A percentile compares a stretch with the other conserved stretches of the same genome.
These are phyloP conservation scores for Geotrichum phurueaensis DNA, from an alignment of 1,139 yeast species.

Conservation along the genomic window DNA sequence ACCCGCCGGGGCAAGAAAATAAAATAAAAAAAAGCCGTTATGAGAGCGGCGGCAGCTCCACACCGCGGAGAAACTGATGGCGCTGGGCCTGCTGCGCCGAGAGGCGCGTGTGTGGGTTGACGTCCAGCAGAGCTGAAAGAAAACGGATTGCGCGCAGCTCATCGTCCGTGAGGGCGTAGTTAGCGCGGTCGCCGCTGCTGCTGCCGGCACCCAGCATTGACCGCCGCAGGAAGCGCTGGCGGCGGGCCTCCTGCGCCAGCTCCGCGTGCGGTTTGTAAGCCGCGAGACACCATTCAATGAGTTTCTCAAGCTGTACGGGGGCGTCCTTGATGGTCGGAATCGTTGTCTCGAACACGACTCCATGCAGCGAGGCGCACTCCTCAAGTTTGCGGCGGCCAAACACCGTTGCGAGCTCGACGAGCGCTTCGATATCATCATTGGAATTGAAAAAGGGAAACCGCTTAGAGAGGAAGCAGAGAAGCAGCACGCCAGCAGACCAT, in stretches of 20 bases:
- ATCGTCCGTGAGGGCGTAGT: conserved; percentile 20
- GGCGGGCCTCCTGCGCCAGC: conserved; percentile 24
- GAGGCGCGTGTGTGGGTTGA: conserved; percentile 52
- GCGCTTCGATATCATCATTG: conserved; percentile 86
- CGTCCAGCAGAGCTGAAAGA: conserved; percentile 47
- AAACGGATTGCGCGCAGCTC: conserved; percentile 46
- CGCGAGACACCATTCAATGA: conserved; percentile 38
- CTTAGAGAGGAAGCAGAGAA: conserved; percentile 62
- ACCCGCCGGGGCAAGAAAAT: neutral
- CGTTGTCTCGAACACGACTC: conserved; percentile 74
- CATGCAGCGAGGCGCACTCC: conserved; percentile 78
- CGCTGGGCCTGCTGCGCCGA: conserved; percentile 53
- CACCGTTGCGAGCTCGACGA: conserved; percentile 75
- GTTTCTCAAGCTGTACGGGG: conserved; percentile 19
- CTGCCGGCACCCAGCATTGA: conserved; percentile 9
- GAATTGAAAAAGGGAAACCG: conserved; percentile 86
- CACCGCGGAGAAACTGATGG: conserved; percentile 46
- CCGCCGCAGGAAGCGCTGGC: conserved; percentile 2
- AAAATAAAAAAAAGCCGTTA: neutral
- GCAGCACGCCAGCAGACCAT: conserved; percentile 90
- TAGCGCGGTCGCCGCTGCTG: neutral
- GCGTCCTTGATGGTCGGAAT: conserved; percentile 32
- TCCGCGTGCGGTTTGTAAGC: conserved; percentile 15
- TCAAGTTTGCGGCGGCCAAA: conserved; percentile 75
- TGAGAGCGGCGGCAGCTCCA: conserved; percentile 3